Base-by-base conservation (phyloP, 2,329 filamentous ascomycete genomes). In the Botrytis medusae region DNA sequence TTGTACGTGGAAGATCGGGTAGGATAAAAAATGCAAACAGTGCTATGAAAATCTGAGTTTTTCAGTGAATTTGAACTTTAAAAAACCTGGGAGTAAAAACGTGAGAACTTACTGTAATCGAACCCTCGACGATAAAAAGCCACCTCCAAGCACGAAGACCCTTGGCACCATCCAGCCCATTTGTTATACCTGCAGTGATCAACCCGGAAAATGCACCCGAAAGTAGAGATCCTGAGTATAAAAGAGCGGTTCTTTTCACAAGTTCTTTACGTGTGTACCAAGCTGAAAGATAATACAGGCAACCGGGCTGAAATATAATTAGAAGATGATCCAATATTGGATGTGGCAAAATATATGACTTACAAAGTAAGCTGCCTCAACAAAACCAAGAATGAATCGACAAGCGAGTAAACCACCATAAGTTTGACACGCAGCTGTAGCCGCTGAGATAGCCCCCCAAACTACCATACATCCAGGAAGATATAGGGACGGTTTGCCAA, bases 281-380 rank as follows among this genome's bases (percentile, higher is more conserved):
- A 0, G 81, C 84, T 8, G 81, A 74, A 18, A 72, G 72, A 14
- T 67, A 67, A 34, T 64, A 72, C n/a, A 74, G 37, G 29, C 69
- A 72, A 2, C 76, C 75, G 20, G 75, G 75, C 74, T 76, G 32
- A 22, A 34, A 6, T 14, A 44, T 10, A 12, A 22, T 68, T 42
- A 68, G 34, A 16, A 68, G 40, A 42, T 68, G 34, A 42, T 54
- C 8, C 6, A 68, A 9, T n/a, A 16, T 46, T 32, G 29, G 44
- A 9, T 18, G 46, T 32, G n/a, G 32, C 37, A 10, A 20, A 44
- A 4, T 4, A 12, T 22, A 48, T 44, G 29, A 74, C 75, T 77
- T 74, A 85, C 85, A 77, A 88, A 88, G 79, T 87, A 88, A 5
- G 87, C 85, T 0, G 88, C 88, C 76, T 89, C 87, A 9, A 87